Base-by-base conservation (phyloP, 192 early-diverging fungal species). In the Allomyces javanicus region DNA sequence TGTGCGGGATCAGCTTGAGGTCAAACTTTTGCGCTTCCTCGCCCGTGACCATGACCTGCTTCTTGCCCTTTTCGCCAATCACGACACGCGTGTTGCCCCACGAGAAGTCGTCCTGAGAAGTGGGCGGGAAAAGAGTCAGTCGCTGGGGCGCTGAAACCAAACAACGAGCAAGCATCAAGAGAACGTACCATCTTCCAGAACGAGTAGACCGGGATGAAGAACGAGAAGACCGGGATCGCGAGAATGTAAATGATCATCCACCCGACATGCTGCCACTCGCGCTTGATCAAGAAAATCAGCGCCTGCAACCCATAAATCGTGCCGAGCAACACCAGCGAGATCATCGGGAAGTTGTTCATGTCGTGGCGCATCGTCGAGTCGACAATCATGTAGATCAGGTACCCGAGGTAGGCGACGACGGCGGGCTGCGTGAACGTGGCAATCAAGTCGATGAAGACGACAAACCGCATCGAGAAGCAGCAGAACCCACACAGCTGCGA, bases 171-270 rank as follows among this genome's bases (percentile, higher is more conserved):
- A 40, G 33, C 33, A 7, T 9, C 33, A 40, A 40, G 33, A 9
- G 33, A 40, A 40, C 33, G 33, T 40, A 40, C 33, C 33, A 40
- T 93, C 78, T 94, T 91, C 96, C 96, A 99, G 85, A 95, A 98
- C 24, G 95, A 79, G 74, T 98, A 98, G 25, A 91, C 64, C 21
- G 87, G 88, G 64, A 90, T 81, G 61, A 85, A 79, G 72, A 90
- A 87, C 11, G 85, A 84, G 73, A 94, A 97, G 24, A 94, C 77
- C 12, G 92, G 92, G 67, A 94, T 88, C 14, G 92, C 92, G 33
- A 92, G 63, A 62, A 97, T 87, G 68, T 88, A 91, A 61, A 97
- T 87, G 68, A 99, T 85, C 94, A 99, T 96, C 94, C 94, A 97
- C 25, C 87, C 86, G 70, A 96, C 88, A 65, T 89, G 88, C 73